Base-by-base conservation (phyloP, 441 rosid genomes). In the Aquilaria agallochum region DNA sequence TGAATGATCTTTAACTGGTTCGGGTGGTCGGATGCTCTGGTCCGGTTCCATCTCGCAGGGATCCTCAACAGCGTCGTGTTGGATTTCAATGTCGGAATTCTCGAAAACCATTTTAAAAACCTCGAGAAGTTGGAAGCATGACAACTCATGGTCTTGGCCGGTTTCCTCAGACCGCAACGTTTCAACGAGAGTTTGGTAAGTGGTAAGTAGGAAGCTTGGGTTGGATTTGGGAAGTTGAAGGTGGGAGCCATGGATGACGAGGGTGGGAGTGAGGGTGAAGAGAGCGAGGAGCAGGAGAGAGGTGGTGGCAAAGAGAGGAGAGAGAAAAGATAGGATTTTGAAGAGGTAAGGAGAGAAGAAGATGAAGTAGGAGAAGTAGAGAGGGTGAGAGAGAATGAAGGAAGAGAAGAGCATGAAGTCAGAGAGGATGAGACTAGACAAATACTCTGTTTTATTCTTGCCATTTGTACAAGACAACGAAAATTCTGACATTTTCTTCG, bases 281-380 rank as follows among this genome's bases (percentile, higher is more conserved):
- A 85, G 76, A 10, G 90, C 72, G 0, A 86, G 82, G 65, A 89
- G 79, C 48, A 85, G 64, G 57, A 94, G 91, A 52, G 84, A 76
- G 36, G 96, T 83, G 50, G 96, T 87, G 59, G 83, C 44, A 62
- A 92, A 76, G 60, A 89, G 89, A 54, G 97, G 96, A 45, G 92
- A 87, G 13, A 89, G 90, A 46, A 80, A 85, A 55, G 92, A 83
- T 36, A 83, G 73, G 64, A 89, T 75, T 78, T 81, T 89, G 79
- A 85, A 33, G 50, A 87, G 68, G 75, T 81, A 85, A 33, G 90
- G 96, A 2, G 80, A 83, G 78, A 88, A 84, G 79, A 85, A 83
- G 69, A 84, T 59, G 30, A 78, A 44, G 76, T 85, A 89, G 47
- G 75, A 80, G 71, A 80, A 74, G 55, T 87, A 87, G 7, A 87